Evolutionary conservation across 345 rosid genomes (phyloP).

Genomic region (Erodium maritimum): DNA sequence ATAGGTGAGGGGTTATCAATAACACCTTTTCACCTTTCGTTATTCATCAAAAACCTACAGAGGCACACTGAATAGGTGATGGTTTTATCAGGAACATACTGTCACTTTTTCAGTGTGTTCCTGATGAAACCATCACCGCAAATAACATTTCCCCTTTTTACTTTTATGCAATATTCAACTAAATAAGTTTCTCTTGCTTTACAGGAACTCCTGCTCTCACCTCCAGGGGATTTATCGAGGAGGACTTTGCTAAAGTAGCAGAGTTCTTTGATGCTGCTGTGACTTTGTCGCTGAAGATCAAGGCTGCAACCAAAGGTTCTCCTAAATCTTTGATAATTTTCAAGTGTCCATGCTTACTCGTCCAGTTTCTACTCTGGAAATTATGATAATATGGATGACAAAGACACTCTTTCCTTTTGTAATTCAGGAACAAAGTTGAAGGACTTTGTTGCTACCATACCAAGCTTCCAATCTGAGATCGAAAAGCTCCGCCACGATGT

Average conservation of each 20-base stretch:
- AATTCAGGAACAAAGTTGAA: constrained; percentile 79
- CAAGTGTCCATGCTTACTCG: too few species aligned
- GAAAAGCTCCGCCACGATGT: constrained; percentile 56
- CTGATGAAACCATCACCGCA: too few species aligned
- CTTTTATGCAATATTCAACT: not conserved
- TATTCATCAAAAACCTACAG: too few species aligned
- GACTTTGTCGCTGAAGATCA: constrained; percentile 54
- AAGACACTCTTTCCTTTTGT: constrained; percentile 12
- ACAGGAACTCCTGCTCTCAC: constrained; percentile 94
- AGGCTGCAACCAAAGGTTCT: constrained; percentile 81
- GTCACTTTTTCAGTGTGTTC: too few species aligned
- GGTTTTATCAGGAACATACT: too few species aligned
- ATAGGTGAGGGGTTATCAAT: too few species aligned
- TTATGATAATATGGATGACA: constrained; percentile 4
- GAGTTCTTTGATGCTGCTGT: constrained; percentile 72
- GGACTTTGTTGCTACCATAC: constrained; percentile 60
- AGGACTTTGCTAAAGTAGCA: constrained; percentile 81
- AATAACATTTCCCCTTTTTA: too few species aligned
- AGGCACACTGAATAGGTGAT: too few species aligned
- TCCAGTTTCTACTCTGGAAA: too few species aligned
- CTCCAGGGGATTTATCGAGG: constrained; percentile 81
- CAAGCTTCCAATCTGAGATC: constrained; percentile 55
- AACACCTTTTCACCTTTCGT: too few species aligned
- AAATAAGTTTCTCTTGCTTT: constrained; percentile 1
- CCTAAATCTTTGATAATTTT: not conserved